phyloP scores from a whole-genome alignment of 148 eudicot genomes.

The Tetragonia tetragonoides region DNA sequence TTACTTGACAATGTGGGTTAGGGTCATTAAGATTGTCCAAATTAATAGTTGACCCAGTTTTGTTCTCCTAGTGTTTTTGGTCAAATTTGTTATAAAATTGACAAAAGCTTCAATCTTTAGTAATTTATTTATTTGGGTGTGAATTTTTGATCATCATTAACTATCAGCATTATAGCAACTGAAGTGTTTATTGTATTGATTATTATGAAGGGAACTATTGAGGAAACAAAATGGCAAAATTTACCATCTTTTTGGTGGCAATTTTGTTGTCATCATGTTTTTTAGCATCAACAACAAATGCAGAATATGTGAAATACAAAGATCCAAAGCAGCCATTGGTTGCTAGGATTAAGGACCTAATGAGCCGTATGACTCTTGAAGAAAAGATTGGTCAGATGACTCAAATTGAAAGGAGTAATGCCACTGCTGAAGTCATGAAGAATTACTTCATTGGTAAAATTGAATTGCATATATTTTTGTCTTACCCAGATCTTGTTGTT shows the following conservation, averaged over 20 bases:
- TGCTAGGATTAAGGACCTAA: slow-evolving; percentile 49
- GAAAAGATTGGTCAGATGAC: slow-evolving; percentile 85
- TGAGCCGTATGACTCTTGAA: slow-evolving; percentile 57
- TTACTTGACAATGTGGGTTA: slow-evolving; percentile 22
- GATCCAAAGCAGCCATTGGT: slow-evolving; percentile 61
- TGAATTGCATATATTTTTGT: no score
- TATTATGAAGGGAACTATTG: slow-evolving; percentile 1
- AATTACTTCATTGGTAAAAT: slow-evolving; percentile 59
- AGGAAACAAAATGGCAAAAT: slow-evolving; percentile 20
- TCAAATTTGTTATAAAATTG: no score
- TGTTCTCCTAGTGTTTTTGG: background rate
- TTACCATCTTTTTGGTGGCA: slow-evolving; percentile 18
- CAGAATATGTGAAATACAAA: slow-evolving; percentile 51
- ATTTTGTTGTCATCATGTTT: slow-evolving; percentile 21
- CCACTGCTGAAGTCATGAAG: slow-evolving; percentile 54
- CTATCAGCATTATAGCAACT: background rate
- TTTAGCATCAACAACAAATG: slow-evolving; percentile 33
- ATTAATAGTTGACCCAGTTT: slow-evolving; percentile 4
- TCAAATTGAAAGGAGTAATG: slow-evolving; percentile 65
- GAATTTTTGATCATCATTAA: background rate
- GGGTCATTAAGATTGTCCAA: slow-evolving; percentile 9
- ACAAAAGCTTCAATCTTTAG: background rate
- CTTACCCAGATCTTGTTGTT: no score
- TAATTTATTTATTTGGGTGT: background rate
- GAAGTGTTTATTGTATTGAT: background rate